Evolutionary conservation across 2,329 filamentous ascomycete genomes (phyloP).

Genomic region (Trichophyton rubrum): DNA sequence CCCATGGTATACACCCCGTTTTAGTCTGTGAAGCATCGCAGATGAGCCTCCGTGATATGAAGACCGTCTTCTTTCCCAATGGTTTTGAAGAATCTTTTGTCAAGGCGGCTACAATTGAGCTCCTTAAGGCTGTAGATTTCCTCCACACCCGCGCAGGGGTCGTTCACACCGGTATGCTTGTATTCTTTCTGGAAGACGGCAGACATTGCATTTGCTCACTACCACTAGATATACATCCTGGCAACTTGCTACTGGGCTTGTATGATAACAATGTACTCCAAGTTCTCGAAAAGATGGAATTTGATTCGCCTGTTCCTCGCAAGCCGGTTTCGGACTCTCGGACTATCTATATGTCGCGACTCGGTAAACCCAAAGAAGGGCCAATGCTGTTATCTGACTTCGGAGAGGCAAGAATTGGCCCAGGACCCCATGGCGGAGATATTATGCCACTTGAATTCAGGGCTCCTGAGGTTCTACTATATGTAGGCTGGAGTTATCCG

Average conservation of each 20-base stretch:
- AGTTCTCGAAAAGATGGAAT: constrained; percentile 21
- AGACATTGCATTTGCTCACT: not conserved
- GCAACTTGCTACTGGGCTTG: constrained; percentile 23
- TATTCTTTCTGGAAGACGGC: not conserved
- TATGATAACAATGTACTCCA: constrained; percentile 20
- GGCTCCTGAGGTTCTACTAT: constrained; percentile 21
- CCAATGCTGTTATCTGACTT: constrained; percentile 20
- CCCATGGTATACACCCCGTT: constrained; percentile 18
- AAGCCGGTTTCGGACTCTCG: constrained; percentile 25
- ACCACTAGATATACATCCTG: constrained; percentile 20
- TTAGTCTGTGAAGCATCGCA: constrained; percentile 20
- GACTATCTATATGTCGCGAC: constrained; percentile 21
- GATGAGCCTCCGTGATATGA: constrained; percentile 17
- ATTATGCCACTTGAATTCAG: constrained; percentile 30
- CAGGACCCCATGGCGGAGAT: constrained; percentile 26
- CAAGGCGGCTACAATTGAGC: constrained; percentile 3
- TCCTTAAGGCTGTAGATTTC: constrained; percentile 19
- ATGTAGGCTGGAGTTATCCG: constrained; percentile 18
- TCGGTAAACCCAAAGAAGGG: constrained; percentile 2
- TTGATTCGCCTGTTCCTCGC: constrained; percentile 21
- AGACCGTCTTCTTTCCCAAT: not conserved
- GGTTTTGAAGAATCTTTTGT: not conserved
- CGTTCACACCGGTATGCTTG: constrained; percentile 21
- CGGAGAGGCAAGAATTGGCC: constrained; percentile 24
- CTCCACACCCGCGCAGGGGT: constrained; percentile 19